phyloP scores from a whole-genome alignment of 2,329 filamentous ascomycete species.

The Ceratocystiopsis sp. region DNA sequence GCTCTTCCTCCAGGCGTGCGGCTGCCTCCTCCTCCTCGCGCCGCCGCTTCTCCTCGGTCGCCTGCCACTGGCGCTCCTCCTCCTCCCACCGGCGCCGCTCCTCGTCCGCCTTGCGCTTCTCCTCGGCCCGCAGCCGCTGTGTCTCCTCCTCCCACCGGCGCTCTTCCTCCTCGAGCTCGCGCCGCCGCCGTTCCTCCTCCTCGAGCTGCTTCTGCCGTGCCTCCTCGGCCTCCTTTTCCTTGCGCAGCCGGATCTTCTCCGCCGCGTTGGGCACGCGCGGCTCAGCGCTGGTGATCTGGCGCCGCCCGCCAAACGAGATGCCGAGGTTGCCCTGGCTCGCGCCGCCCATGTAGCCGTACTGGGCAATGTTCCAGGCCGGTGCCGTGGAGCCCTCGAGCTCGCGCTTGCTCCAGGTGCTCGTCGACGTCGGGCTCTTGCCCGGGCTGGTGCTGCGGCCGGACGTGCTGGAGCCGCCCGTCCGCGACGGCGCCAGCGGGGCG shows the following conservation, averaged over 20 bases:
- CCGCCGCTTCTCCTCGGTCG: conserved; percentile 47
- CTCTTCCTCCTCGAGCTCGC: conserved; percentile 43
- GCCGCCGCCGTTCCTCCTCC: conserved; percentile 27
- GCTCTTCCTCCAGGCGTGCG: conserved; percentile 47
- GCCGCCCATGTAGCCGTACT: conserved; percentile 96
- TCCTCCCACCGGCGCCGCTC: conserved; percentile 53
- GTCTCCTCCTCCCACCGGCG: conserved; percentile 50
- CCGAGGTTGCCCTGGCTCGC: conserved; percentile 92
- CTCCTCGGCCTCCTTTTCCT: conserved; percentile 42
- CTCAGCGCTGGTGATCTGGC: conserved; percentile 76
- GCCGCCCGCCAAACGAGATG: conserved; percentile 75
- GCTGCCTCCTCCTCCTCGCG: conserved; percentile 61
- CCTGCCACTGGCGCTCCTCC: conserved; percentile 50
- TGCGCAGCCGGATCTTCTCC: conserved; percentile 60
- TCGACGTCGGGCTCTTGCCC: conserved; percentile 36
- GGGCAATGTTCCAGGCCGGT: conserved; percentile 95
- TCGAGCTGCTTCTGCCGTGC: conserved; percentile 43
- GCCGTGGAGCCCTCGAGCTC: conserved; percentile 63
- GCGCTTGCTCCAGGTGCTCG: conserved; percentile 84
- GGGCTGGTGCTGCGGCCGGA: conserved; percentile 43
- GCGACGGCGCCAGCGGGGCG: conserved; percentile 22
- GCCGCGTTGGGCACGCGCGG: conserved; percentile 66
- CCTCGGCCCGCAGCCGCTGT: conserved; percentile 37
- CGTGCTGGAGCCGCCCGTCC: conserved; percentile 39
- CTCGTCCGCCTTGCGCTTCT: conserved; percentile 33